These are phyloP conservation scores for Ophiostoma piceae DNA, from an alignment of 2,329 filamentous ascomycete species.

Conservation along the genomic window DNA sequence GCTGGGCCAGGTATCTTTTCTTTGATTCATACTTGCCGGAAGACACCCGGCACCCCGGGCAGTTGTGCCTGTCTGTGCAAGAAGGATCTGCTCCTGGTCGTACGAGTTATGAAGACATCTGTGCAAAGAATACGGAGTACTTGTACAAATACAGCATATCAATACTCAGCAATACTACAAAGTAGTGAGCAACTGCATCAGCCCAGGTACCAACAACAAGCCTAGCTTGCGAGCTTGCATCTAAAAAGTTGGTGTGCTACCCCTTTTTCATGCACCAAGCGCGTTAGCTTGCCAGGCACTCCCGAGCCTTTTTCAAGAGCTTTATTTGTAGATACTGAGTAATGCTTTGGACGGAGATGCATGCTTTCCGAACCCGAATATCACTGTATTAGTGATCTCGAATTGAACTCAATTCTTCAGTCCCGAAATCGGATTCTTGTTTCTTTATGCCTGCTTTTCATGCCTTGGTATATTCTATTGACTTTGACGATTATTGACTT, in stretches of 20 bases:
- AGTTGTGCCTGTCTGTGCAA: background rate
- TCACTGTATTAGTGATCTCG: background rate
- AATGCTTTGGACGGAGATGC: background rate
- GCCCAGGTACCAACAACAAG: background rate
- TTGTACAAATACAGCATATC: background rate
- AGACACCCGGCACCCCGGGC: background rate
- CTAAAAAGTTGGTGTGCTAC: background rate
- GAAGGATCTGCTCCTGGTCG: background rate
- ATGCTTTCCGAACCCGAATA: background rate
- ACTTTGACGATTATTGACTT: background rate
- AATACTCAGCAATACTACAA: background rate
- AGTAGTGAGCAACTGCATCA: background rate
- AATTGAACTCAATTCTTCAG: background rate
- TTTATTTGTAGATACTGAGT: too few relatives aligned
- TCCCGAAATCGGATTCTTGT: background rate
- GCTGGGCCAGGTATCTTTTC: background rate
- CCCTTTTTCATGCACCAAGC: conserved; percentile 11
- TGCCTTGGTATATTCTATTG: background rate
- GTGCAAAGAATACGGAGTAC: background rate
- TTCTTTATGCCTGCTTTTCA: background rate
- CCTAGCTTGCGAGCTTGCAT: background rate
- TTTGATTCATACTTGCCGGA: background rate
- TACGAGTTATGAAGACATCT: background rate
- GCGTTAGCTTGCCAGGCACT: background rate
- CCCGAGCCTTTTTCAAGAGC: background rate